Evolutionary conservation across 2,329 filamentous ascomycete species (phyloP).

Genomic region (Aureobasidium sp.): DNA sequence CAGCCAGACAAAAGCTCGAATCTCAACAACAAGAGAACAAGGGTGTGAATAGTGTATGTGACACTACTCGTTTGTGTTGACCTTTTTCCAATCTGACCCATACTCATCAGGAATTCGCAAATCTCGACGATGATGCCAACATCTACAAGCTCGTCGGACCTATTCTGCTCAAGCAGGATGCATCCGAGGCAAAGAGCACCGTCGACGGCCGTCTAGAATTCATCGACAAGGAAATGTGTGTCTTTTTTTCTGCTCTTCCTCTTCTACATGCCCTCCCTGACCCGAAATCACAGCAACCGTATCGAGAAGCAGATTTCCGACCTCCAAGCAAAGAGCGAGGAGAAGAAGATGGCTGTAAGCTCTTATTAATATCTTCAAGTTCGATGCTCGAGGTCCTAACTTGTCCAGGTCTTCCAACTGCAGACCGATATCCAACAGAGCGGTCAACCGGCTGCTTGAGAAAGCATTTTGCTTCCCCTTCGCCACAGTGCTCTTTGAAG

Average conservation of each 20-base stretch:
- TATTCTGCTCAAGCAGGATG: constrained; percentile 90
- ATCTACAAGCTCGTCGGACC: constrained; percentile 97
- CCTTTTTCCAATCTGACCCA: background rate
- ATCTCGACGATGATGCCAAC: constrained; percentile 70
- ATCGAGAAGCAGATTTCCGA: constrained; percentile 60
- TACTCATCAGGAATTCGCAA: constrained; percentile 64
- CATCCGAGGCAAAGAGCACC: constrained; percentile 78
- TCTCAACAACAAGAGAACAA: constrained; percentile 91
- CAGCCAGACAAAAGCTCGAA: constrained; percentile 83
- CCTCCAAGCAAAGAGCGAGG: constrained; percentile 58
- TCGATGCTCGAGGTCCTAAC: background rate
- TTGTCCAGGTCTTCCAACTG: constrained; percentile 37
- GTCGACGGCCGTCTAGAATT: constrained; percentile 88
- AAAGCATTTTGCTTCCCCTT: no score
- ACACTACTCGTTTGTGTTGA: no score
- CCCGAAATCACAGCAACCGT: constrained; percentile 45
- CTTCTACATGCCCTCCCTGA: background rate
- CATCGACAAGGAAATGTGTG: constrained; percentile 88
- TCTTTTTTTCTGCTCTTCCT: background rate
- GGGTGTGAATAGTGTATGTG: constrained; percentile 68
- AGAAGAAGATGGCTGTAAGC: constrained; percentile 57
- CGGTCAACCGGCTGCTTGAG: background rate
- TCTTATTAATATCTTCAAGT: background rate
- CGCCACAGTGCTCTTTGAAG: background rate
- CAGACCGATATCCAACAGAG: constrained; percentile 35